Evolutionary conservation across 805 yeast species (phyloP).

Genomic region (Starmerella potacharoeniae): DNA sequence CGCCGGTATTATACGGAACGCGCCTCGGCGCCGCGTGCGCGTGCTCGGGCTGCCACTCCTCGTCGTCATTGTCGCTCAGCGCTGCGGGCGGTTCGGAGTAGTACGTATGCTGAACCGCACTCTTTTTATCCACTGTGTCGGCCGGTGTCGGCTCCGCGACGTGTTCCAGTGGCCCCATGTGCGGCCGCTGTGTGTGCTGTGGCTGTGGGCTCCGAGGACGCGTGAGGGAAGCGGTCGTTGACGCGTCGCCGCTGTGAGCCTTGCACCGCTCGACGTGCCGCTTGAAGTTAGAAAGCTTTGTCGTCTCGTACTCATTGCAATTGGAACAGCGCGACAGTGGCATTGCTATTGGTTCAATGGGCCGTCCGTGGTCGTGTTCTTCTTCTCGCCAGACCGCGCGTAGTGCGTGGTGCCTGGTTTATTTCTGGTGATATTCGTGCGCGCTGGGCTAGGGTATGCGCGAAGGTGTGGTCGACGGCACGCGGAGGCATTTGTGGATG

Average conservation of each 20-base stretch:
- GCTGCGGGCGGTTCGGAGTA: background rate
- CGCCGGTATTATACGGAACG: background rate
- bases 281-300: constrained; percentile 4
- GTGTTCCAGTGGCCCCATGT: background rate
- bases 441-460: too few species aligned
- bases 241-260: background rate
- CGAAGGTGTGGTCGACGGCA: too few species aligned
- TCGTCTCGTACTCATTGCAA: constrained; percentile 1
- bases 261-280: constrained; percentile 5
- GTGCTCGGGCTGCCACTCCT: background rate
- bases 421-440: too few species aligned
- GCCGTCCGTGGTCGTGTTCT: background rate
- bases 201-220: background rate
- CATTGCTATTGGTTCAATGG: background rate
- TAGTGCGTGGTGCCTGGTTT: too few species aligned
- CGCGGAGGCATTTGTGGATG: too few species aligned
- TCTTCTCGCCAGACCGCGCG: too few species aligned
- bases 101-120: background rate
- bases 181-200: background rate
- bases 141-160: background rate
- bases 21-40: background rate
- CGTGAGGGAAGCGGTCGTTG: background rate
- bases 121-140: background rate
- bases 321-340: background rate
- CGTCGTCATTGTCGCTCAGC: background rate